Base-by-base conservation (phyloP, 1,284 basidiomycete genomes). In the Ganoderma sp. region DNA sequence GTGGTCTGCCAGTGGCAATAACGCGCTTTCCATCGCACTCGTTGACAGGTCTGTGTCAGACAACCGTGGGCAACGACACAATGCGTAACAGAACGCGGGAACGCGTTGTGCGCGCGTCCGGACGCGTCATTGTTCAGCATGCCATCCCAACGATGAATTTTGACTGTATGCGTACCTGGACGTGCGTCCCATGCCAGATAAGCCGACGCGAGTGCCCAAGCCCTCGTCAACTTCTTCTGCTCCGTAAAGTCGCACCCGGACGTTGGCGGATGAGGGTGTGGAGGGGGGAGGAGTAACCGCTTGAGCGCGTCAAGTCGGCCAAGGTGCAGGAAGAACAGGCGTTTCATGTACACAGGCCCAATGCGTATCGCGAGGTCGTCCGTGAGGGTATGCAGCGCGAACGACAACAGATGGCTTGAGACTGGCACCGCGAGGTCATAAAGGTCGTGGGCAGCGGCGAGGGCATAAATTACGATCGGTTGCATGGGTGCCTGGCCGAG, bases 251-350 rank as follows among this genome's bases (percentile, higher is more conserved):
- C 80, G 66, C 81, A 82, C 2, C 67, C 69, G 8, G 72, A 62
- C n/a, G 78, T 80, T 4, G 80, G 78, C 22, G 79, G 74, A 66
- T 83, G 82, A 14, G 76, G 76, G 28, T 78, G 77, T 1, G 82
- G 82, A 9, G 81, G 81, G 8, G 79, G 75, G 0, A 82, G 73
- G 14, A 84, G 74, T 8, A 82, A 71, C 0, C 81, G 77, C 70
- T 81, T 82, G 28, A 82, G 76, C 37, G 80, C 80, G 45, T 81
- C 81, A 14, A 79, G 75, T 8, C 82, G 78, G 9, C 81, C 81
- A n/a, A 82, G 76, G 64, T 82, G 81, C 8, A 82, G 73, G 76
- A 82, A 82, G 74, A 82, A 80, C 8, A 83, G 73, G 34, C 79
- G 75, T 67, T 81, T 82, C 62, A 83, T 74, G 71, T 79, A 79